phyloP scores from a whole-genome alignment of 2,329 filamentous ascomycete species.

The Paraphoma sp. region DNA sequence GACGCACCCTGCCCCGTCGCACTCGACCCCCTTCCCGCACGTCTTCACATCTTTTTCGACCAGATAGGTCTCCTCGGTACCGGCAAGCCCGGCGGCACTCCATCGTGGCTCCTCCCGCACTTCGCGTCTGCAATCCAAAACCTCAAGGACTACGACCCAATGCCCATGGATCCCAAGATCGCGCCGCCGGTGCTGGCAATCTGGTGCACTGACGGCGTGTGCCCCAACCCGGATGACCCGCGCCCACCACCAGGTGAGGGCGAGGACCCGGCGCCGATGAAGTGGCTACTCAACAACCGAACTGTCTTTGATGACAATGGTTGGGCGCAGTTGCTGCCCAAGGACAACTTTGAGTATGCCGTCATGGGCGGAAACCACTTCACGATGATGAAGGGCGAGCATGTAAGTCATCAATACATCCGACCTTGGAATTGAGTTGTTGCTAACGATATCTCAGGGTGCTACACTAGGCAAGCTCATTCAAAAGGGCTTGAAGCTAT shows the following conservation, averaged over 20 bases:
- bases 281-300: constrained; percentile 75
- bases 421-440: not conserved
- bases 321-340: constrained; percentile 71
- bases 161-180: constrained; percentile 64
- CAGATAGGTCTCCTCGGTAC: constrained; percentile 74
- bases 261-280: constrained; percentile 61
- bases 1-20: constrained; percentile 61
- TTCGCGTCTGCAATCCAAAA: constrained; percentile 73
- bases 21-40: constrained; percentile 57
- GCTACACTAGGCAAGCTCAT: constrained; percentile 53
- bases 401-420: constrained; percentile 44
- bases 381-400: constrained; percentile 73
- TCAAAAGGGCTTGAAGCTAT: constrained; percentile 50
- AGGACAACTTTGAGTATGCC: constrained; percentile 66
- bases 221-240: constrained; percentile 69
- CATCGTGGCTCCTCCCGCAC: constrained; percentile 76
- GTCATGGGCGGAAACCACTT: constrained; percentile 79
- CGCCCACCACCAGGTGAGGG: constrained; percentile 68
- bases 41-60: constrained; percentile 75
- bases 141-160: constrained; percentile 72
- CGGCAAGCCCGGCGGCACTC: constrained; percentile 64
- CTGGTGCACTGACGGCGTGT: constrained; percentile 78
- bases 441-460: constrained; percentile 42
- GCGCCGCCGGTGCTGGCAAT: constrained; percentile 70
- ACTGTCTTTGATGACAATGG: constrained; percentile 74